Percentiles rank a stretch among this genome's conserved stretches.
Conservation (phyloP, 2,329 filamentous ascomycete species). For the Aspergillus felis region DNA sequence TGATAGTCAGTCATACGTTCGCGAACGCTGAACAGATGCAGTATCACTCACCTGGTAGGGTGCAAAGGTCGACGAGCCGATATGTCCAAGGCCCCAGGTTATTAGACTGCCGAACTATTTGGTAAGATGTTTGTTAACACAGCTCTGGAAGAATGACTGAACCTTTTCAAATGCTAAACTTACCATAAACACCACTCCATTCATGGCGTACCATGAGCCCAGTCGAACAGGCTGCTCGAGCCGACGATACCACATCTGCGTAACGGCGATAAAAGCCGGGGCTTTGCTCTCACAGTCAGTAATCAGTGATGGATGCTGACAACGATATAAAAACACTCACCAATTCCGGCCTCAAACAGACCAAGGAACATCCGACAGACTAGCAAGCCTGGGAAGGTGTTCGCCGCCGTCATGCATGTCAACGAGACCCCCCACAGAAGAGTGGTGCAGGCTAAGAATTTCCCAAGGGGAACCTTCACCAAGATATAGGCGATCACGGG, state of each 20-base stretch:
- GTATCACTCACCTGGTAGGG: conserved; percentile 46
- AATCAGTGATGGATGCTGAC: not conserved
- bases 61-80: conserved; percentile 41
- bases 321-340: conserved; percentile 15
- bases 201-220: conserved; percentile 54
- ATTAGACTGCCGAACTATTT: conserved; percentile 48
- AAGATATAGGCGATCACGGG: conserved; percentile 52
- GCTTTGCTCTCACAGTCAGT: conserved; percentile 25
- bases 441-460: conserved; percentile 53
- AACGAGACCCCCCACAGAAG: conserved; percentile 52
- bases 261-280: conserved; percentile 51
- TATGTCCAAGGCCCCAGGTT: conserved; percentile 51
- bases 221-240: conserved; percentile 50
- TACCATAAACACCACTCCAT: conserved; percentile 53
- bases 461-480: conserved; percentile 59
- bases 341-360: conserved; percentile 50
- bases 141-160: not conserved
- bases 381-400: conserved; percentile 49
- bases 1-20: not conserved
- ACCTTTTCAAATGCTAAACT: not conserved
- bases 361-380: conserved; percentile 55
- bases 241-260: conserved; percentile 54
- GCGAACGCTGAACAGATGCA: not conserved
- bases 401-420: conserved; percentile 50
- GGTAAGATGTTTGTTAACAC: not conserved